Conservation (phyloP, 305 asterid species). For the Fraxinus nigra region DNA sequence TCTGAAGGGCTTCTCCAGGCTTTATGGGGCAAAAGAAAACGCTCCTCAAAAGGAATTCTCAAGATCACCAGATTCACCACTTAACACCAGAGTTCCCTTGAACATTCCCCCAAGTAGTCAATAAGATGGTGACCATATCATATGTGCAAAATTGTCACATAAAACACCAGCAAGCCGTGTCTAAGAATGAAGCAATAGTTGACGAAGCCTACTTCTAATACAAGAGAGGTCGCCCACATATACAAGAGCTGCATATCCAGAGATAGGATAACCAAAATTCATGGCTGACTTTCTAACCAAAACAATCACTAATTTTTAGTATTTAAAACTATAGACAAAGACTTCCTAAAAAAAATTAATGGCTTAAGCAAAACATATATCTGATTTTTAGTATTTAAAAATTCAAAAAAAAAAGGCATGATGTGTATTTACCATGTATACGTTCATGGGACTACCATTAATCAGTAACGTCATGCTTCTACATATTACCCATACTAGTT, state of each 20-base stretch:
- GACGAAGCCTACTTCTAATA: not conserved
- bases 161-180: not conserved
- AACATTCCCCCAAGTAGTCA: not conserved
- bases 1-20: not conserved
- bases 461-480: not conserved
- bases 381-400: not conserved
- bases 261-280: not conserved
- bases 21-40: not conserved
- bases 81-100: not conserved
- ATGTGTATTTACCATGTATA: not conserved
- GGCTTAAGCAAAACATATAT: not conserved
- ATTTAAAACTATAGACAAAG: not conserved
- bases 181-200: not conserved
- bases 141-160: not conserved
- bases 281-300: not conserved
- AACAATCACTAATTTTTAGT: not conserved
- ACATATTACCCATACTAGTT: not conserved
- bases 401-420: not conserved
- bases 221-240: not conserved
- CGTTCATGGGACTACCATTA: not conserved
- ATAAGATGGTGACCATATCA: not conserved
- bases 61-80: not conserved
- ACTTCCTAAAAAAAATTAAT: not conserved
- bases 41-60: not conserved
- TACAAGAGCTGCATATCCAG: not conserved